Base-by-base conservation (phyloP, 345 rosid species). In the Eucalyptus albens region DNA sequence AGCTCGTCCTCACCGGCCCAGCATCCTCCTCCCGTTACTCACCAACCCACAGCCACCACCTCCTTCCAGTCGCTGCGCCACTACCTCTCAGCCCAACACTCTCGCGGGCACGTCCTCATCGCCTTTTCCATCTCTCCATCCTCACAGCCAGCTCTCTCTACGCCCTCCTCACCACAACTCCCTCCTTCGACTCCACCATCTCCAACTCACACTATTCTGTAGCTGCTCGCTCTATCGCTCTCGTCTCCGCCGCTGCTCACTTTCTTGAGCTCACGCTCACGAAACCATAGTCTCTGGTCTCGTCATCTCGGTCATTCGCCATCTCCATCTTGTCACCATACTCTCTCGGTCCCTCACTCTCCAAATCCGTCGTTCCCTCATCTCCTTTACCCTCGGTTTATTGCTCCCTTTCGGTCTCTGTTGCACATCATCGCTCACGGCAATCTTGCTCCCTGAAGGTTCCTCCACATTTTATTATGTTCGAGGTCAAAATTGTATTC, bases 31-130 rank as follows among this genome's bases (percentile, higher is more conserved):
- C 65, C n/a, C 2, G 7, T 59, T n/a, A 26, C 65, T 59, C 15
- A 4, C 65, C 65, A 59, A 59, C 14, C 65, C 65, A 59, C 0
- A 0, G 65, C 65, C n/a, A 59, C n/a, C 65, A 1, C 65, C 65
- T 59, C 65, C 65, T 24, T 59, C 65, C 15, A 26, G 65, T 59
- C 65, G 15, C 65, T 59, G 29, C 62, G 13, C 14, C 62, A 59
- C 62, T 0, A 59, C 62, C 29, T 59, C 3, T 56, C 62, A 56
- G 62, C 62, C 4, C 62, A 0, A 2, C 29, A 0, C 4, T 51
- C 56, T 53, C 24, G 56, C 56, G 0, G 24, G 24, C 0, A 19
- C 10, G 24, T 53, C 56, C 56, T 53, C 56, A 2, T 53, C 10
- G 10, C 56, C 56, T 53, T 53, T 19, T 53, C 56, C 56, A 53